phyloP scores from a whole-genome alignment of 495 filamentous ascomycete genomes.

The Lindgomyces ingoldianus region DNA sequence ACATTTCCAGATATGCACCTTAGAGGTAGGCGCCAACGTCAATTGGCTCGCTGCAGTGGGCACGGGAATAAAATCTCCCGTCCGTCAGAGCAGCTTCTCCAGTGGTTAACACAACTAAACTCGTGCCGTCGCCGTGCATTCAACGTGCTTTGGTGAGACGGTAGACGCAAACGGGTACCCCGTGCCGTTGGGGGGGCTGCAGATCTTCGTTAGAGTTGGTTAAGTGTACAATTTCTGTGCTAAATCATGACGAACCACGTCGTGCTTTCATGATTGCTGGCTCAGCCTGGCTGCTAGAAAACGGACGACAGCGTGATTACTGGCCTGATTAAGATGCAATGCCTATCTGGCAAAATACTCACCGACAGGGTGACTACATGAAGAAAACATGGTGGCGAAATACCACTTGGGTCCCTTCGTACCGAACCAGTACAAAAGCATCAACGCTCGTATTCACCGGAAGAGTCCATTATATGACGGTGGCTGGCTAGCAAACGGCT shows the following conservation, averaged over 20 bases:
- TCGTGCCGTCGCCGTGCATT: neutral
- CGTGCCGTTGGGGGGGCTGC: conserved; percentile 4
- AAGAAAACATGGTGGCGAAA: conserved; percentile 9
- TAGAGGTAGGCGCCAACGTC: neutral
- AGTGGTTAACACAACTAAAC: neutral
- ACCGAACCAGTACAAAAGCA: too few relatives aligned
- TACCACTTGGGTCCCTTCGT: neutral
- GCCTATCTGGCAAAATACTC: conserved; percentile 22
- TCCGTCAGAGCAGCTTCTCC: neutral
- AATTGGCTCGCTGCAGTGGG: neutral
- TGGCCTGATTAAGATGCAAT: neutral
- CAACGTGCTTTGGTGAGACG: neutral
- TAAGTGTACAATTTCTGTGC: conserved; percentile 4
- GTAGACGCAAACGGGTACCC: neutral
- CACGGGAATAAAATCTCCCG: too few relatives aligned
- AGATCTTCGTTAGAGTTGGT: conserved; percentile 6
- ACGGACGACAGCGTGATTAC: conserved; percentile 1
- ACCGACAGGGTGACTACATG: conserved; percentile 16
- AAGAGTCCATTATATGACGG: neutral
- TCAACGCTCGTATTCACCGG: too few relatives aligned
- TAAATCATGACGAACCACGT: conserved; percentile 34
- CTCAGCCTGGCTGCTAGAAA: neutral
- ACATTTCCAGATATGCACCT: neutral
- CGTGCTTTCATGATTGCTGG: conserved; percentile 18
- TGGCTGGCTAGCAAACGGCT: neutral